A percentile compares a stretch with the other conserved stretches of the same genome.
phyloP scores from a whole-genome alignment of 2,329 filamentous ascomycete species.

The Venturia oleaginea region DNA sequence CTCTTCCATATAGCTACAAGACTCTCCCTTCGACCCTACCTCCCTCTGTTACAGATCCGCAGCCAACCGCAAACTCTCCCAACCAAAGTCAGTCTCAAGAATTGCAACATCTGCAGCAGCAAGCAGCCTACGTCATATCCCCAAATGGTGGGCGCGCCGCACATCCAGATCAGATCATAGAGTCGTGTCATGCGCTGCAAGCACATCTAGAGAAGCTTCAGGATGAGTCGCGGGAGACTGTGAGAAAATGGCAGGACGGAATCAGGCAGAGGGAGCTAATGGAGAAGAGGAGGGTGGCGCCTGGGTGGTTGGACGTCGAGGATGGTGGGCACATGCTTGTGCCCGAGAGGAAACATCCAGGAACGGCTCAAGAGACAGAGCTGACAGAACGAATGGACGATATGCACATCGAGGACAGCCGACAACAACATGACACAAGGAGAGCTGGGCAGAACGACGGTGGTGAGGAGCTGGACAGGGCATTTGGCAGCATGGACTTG shows the following conservation, averaged over 20 bases:
- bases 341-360: conserved; percentile 39
- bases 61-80: conserved; percentile 37
- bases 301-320: conserved; percentile 63
- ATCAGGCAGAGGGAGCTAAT: conserved; percentile 59
- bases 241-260: conserved; percentile 61
- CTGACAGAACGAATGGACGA: conserved; percentile 16
- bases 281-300: conserved; percentile 70
- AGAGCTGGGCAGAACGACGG: conserved; percentile 45
- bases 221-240: conserved; percentile 55
- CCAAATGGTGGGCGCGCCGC: conserved; percentile 65
- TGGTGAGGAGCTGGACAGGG: conserved; percentile 50
- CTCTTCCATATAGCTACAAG: conserved; percentile 92
- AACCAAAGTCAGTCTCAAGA: conserved; percentile 53
- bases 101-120: conserved; percentile 26
- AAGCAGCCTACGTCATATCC: conserved; percentile 65
- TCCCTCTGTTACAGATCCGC: conserved; percentile 48
- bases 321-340: conserved; percentile 56
- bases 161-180: conserved; percentile 76
- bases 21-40: conserved; percentile 80
- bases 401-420: conserved; percentile 19
- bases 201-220: conserved; percentile 63
- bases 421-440: conserved; percentile 23
- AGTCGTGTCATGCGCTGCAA: conserved; percentile 70
- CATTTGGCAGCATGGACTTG: conserved; percentile 63
- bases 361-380: conserved; percentile 42